phyloP scores from a whole-genome alignment of 805 yeast species.

The Candida koratica region DNA sequence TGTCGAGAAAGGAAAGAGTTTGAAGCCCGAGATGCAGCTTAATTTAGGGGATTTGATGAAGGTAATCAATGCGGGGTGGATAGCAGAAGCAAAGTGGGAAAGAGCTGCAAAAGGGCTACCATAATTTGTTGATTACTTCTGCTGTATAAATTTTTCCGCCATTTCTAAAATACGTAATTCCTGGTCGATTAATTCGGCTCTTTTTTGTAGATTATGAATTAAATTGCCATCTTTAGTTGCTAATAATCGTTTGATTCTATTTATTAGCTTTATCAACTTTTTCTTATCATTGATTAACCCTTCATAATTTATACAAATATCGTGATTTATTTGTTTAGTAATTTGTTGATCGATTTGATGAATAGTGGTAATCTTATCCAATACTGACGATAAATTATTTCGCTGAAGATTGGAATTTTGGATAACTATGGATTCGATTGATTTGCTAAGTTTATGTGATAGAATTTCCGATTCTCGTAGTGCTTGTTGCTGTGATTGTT shows the following conservation, averaged over 20 bases:
- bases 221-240: constrained; percentile 1
- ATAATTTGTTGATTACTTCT: constrained; percentile 10
- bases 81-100: constrained; percentile 71
- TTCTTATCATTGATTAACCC: constrained; percentile 21
- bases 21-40: constrained; percentile 57
- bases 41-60: constrained; percentile 69
- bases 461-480: constrained; percentile 25
- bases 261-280: constrained; percentile 23
- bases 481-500: constrained; percentile 27
- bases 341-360: constrained; percentile 37
- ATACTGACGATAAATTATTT: constrained; percentile 15
- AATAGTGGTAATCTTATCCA: constrained; percentile 39
- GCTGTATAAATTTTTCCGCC: constrained; percentile 28
- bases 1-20: constrained; percentile 63
- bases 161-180: constrained; percentile 67
- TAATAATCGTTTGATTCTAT: constrained; percentile 4
- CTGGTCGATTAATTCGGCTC: constrained; percentile 69
- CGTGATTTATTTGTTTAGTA: constrained; percentile 32
- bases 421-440: not conserved
- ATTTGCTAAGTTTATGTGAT: constrained; percentile 23
- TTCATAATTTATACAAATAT: constrained; percentile 29
- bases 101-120: constrained; percentile 42
- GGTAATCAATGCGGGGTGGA: constrained; percentile 83
- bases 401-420: constrained; percentile 1
- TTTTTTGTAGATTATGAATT: constrained; percentile 20